These are phyloP conservation scores for Gynochthodes officinalis DNA, from an alignment of 257 asterid species.

Conservation along the genomic window DNA sequence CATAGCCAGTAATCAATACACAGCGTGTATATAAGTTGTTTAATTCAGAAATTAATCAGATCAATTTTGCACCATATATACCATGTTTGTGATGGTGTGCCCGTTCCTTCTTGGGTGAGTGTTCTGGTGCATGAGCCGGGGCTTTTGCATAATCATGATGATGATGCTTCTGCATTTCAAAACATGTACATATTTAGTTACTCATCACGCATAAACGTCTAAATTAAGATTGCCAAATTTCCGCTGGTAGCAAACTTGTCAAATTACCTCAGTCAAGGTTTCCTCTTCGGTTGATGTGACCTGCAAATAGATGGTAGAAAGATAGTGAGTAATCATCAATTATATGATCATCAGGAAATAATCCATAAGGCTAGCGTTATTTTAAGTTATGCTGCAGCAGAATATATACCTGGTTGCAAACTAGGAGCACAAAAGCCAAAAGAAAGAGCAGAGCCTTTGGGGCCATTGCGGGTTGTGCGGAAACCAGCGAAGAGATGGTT, in stretches of 20 bases:
- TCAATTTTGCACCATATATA: background rate
- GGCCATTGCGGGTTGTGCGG: background rate
- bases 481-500: background rate
- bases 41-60: no score
- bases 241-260: no score
- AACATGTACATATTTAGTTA: no score
- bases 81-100: background rate
- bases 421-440: constrained; percentile 11
- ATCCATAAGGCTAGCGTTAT: no score
- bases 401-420: constrained; percentile 8
- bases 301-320: background rate
- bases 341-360: background rate
- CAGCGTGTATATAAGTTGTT: no score
- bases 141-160: background rate
- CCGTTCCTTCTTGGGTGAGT: background rate
- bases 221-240: background rate
- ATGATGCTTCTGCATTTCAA: background rate
- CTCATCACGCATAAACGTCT: no score
- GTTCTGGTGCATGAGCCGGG: constrained; percentile 2
- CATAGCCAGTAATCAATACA: no score
- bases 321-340: no score
- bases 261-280: background rate
- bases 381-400: no score
- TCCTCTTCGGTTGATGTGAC: constrained; percentile 8
- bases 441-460: constrained; percentile 7